A percentile compares a stretch with the other conserved stretches of the same genome.
These are phyloP conservation scores for Parastagonospora avenae DNA, from an alignment of 2,329 filamentous ascomycete genomes.

Conservation along the genomic window DNA sequence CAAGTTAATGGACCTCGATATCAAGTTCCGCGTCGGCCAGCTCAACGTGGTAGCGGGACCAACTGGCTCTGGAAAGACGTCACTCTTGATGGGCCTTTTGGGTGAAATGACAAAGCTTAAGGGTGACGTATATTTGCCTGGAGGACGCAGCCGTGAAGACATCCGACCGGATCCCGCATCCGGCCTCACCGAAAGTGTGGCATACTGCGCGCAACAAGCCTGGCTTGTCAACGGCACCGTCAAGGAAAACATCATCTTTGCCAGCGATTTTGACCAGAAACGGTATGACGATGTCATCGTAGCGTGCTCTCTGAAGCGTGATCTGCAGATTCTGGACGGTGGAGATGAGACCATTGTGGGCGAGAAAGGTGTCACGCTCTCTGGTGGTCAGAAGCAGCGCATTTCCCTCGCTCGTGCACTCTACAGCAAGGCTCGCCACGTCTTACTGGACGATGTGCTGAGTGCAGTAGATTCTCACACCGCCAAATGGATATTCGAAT, in stretches of 20 bases:
- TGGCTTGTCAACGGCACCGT: slow-evolving; percentile 97
- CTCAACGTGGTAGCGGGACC: slow-evolving; percentile 92
- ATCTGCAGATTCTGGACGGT: slow-evolving; percentile 88
- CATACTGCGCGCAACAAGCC: slow-evolving; percentile 94
- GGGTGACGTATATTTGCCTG: slow-evolving; percentile 83
- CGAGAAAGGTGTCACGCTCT: slow-evolving; percentile 96
- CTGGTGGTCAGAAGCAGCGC: slow-evolving; percentile 95
- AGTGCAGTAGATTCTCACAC: slow-evolving; percentile 98
- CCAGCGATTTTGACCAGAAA: slow-evolving; percentile 76
- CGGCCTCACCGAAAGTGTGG: slow-evolving; percentile 85
- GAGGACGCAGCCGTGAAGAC: slow-evolving; percentile 84
- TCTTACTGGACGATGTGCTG: slow-evolving; percentile 92
- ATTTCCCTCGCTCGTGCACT: slow-evolving; percentile 95
- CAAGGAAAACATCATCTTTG: slow-evolving; percentile 93
- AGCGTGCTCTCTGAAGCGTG: slow-evolving; percentile 87
- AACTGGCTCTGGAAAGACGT: slow-evolving; percentile 95
- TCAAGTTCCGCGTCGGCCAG: slow-evolving; percentile 82
- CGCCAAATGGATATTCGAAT: slow-evolving; percentile 95
- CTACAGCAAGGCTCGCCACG: slow-evolving; percentile 91
- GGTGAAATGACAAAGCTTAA: slow-evolving; percentile 91
- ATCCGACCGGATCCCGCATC: slow-evolving; percentile 81
- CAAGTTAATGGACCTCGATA: slow-evolving; percentile 78
- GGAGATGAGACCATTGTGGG: slow-evolving; percentile 94
- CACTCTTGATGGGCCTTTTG: slow-evolving; percentile 90
- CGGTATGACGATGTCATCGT: slow-evolving; percentile 87